These are phyloP conservation scores for Phytophthora sp. DNA, from an alignment of 352 stramenopile genomes.

Conservation along the genomic window DNA sequence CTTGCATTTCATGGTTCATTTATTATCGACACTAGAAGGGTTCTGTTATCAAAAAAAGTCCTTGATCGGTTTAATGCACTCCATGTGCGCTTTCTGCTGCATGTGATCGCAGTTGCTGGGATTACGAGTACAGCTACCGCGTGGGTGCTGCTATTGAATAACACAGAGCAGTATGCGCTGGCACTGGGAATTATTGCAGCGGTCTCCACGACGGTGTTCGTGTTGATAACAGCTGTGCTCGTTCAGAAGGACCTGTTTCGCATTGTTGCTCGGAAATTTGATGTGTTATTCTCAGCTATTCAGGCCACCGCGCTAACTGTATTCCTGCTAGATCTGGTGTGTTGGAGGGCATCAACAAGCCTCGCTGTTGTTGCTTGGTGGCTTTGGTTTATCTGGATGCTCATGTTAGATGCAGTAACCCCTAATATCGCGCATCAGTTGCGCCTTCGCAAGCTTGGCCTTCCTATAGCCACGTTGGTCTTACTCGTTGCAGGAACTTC, in stretches of 20 bases:
- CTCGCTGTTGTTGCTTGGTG: constrained; percentile 40
- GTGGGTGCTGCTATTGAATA: neutral
- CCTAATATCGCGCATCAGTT: constrained; percentile 12
- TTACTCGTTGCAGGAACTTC: neutral
- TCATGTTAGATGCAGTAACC: constrained; percentile 47
- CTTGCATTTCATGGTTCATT: neutral
- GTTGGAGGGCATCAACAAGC: constrained; percentile 33
- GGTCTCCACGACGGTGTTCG: neutral
- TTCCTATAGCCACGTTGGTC: neutral
- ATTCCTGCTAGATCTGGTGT: constrained; percentile 34
- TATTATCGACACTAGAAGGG: neutral
- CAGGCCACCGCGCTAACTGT: constrained; percentile 6
- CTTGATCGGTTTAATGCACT: neutral
- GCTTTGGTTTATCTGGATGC: constrained; percentile 51
- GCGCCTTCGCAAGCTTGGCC: neutral
- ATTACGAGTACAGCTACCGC: neutral
- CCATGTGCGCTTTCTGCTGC: neutral
- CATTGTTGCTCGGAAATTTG: constrained; percentile 14
- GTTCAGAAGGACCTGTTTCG: constrained; percentile 5
- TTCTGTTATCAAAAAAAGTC: neutral
- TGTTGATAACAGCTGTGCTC: neutral
- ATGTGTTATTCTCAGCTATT: constrained; percentile 13
- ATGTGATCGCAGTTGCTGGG: neutral
- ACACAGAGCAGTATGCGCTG: neutral
- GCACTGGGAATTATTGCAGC: neutral